Evolutionary conservation across 2,329 filamentous ascomycete species (phyloP).

Genomic region (Aspergillus sp.): DNA sequence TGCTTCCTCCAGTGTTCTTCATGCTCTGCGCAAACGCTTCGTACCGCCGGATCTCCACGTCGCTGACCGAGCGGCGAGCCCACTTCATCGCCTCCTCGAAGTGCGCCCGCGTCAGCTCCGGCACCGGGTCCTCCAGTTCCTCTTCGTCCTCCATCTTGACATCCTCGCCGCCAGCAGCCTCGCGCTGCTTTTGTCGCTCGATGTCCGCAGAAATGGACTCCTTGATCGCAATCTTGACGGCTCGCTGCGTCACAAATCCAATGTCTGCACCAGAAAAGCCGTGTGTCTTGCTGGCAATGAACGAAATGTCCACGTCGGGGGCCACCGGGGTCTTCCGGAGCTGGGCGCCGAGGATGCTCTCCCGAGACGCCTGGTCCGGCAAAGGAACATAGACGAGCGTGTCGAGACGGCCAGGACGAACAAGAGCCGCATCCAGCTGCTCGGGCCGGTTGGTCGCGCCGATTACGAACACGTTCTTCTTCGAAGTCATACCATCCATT

Average conservation of each 20-base stretch:
- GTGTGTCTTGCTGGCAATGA: conserved; percentile 93
- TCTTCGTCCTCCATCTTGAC: conserved; percentile 67
- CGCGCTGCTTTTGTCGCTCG: conserved; percentile 78
- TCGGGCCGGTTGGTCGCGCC: conserved; percentile 97
- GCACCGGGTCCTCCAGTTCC: conserved; percentile 71
- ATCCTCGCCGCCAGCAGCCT: conserved; percentile 67
- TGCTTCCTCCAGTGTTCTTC: conserved; percentile 94
- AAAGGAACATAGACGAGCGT: conserved; percentile 97
- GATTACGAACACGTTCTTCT: conserved; percentile 99
- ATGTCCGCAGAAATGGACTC: conserved; percentile 85
- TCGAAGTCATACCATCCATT: conserved; percentile 99
- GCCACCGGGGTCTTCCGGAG: conserved; percentile 96
- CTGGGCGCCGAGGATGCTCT: conserved; percentile 85
- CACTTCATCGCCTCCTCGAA: conserved; percentile 98
- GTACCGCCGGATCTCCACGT: conserved; percentile 96
- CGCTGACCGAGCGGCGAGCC: conserved; percentile 85
- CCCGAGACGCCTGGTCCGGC: conserved; percentile 82
- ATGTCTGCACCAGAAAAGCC: conserved; percentile 99
- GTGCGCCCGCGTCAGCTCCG: conserved; percentile 88
- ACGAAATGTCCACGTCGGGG: conserved; percentile 74
- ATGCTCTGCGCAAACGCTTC: conserved; percentile 98
- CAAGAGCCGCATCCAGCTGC: conserved; percentile 94
- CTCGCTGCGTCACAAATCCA: conserved; percentile 96
- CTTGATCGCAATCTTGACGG: conserved; percentile 99
- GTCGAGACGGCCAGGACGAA: conserved; percentile 96